These are phyloP conservation scores for Tylopilus rubrobrunneus DNA, from an alignment of 768 basidiomycete species.

Conservation along the genomic window DNA sequence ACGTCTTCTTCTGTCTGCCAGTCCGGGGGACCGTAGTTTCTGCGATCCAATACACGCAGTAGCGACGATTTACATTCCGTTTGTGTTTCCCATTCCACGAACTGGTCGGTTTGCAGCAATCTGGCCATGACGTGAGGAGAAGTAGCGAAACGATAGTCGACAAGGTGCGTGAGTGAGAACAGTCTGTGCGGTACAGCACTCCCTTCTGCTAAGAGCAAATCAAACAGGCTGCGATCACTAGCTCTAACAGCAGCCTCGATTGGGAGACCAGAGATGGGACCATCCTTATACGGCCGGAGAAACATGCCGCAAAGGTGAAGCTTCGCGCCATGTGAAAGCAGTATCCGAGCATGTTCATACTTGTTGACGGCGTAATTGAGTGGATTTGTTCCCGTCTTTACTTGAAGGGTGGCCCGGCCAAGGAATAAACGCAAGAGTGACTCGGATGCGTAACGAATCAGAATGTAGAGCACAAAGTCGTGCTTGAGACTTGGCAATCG, in stretches of 20 bases:
- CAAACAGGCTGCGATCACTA: neutral
- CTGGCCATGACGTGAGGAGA: neutral
- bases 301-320: neutral
- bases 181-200: neutral
- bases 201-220: neutral
- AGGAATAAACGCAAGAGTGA: neutral
- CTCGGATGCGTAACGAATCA: neutral
- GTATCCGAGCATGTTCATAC: neutral
- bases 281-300: neutral
- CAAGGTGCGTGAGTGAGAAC: neutral
- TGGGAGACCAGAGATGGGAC: neutral
- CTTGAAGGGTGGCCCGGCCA: neutral
- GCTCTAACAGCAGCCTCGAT: neutral
- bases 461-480: neutral
- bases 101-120: conserved; percentile 12
- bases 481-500: neutral
- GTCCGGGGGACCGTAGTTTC: neutral
- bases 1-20: neutral
- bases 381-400: neutral
- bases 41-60: neutral
- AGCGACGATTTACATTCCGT: neutral
- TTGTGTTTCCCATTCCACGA: conserved; percentile 6
- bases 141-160: neutral
- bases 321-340: neutral
- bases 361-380: neutral